phyloP scores from a whole-genome alignment of 139 green algal species.

The Volvox reticuliferus region DNA sequence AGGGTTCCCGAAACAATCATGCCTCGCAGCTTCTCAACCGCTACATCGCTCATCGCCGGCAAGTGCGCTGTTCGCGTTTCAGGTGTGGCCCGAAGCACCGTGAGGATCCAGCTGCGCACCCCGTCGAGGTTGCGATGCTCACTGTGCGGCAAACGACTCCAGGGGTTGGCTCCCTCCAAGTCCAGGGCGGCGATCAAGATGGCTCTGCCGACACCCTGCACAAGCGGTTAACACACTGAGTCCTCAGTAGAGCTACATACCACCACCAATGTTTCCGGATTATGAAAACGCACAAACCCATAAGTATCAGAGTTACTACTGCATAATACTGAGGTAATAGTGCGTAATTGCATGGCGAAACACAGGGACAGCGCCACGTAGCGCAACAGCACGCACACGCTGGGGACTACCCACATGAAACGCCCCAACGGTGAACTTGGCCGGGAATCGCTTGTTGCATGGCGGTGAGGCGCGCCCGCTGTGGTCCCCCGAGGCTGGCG shows the following conservation, averaged over 20 bases:
- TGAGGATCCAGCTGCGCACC: slow-evolving; percentile 53
- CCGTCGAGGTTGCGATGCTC: slow-evolving; percentile 60
- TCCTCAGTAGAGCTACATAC: too few species aligned
- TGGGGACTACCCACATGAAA: slow-evolving; percentile 34
- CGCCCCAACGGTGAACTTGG: slow-evolving; percentile 43
- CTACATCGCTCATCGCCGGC: slow-evolving; percentile 40
- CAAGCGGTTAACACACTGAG: not conserved
- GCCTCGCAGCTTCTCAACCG: slow-evolving; percentile 19
- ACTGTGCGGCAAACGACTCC: slow-evolving; percentile 62
- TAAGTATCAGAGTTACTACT: too few species aligned
- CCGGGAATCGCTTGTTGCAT: slow-evolving; percentile 42
- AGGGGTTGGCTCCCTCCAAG: slow-evolving; percentile 65
- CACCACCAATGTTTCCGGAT: too few species aligned
- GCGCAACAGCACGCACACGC: too few species aligned
- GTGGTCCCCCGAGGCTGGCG: slow-evolving; percentile 43
- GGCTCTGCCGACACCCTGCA: slow-evolving; percentile 43
- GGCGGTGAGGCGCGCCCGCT: slow-evolving; percentile 59
- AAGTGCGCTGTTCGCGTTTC: slow-evolving; percentile 46
- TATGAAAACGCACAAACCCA: too few species aligned
- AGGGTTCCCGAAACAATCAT: not conserved
- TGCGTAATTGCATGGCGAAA: too few species aligned
- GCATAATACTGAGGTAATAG: too few species aligned
- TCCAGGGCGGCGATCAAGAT: slow-evolving; percentile 64
- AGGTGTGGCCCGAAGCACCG: slow-evolving; percentile 24
- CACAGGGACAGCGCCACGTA: too few species aligned